Base-by-base conservation (phyloP, 2,329 filamentous ascomycete genomes). In the Mycosphaerelloides madeirae region DNA sequence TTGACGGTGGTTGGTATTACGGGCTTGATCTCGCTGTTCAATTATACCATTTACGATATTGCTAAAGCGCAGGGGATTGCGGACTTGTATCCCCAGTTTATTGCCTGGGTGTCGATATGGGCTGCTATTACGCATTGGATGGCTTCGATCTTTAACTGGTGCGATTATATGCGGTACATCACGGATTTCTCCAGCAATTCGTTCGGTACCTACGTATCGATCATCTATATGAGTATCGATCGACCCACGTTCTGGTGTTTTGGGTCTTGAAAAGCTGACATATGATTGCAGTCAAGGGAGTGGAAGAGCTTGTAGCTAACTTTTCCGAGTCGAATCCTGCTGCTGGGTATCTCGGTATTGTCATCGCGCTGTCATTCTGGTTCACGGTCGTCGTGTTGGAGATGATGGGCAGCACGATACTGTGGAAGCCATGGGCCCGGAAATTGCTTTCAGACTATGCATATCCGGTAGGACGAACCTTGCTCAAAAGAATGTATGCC, bases 1-100 rank as follows among this genome's bases (percentile, higher is more conserved):
- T 59, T 80, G 33, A 79, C 75, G 3, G 76, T 79, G 14, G 75
- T 79, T 13, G 77, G 77, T 4, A 74, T 79, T 29, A 79, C 76
- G 3, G 77, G 77, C 48, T 59, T 76, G 19, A 76, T 77, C 29
- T 72, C 70, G 7, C 44, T 67, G 29, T 80, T 80, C 66, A 79
- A 79, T 56, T 79, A 77, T 54, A 80, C 77, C 18, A 78, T 78
- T 49, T 80, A 76, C 60, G 74, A 79, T 46, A 79, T 80, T 41
- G 67, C 78, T 34, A 61, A 60, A 19, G 64, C 64, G 11, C 71
- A 78, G 47, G 73, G 77, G 31, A 68, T 71, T 2, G 53, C 63
- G 3, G 53, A 63, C 1, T 63, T 78, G 5, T 79, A 79, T 55
- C 70, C 74, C 0, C 67, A 71, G 37, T 77, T 79, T 54, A 76